phyloP scores from a whole-genome alignment of 306 rosid genomes.

The Lupinus albus region DNA sequence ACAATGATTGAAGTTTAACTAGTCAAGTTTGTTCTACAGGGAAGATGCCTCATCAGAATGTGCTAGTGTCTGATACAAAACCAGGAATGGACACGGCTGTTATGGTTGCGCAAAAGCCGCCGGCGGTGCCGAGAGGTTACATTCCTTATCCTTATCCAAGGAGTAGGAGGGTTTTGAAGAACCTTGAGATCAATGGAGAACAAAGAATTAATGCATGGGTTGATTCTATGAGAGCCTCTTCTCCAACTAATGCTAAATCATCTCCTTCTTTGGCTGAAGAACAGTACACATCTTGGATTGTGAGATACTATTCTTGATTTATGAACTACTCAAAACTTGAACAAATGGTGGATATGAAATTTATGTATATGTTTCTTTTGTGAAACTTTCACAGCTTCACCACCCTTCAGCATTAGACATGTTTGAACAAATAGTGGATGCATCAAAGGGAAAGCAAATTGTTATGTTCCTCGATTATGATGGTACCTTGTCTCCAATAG shows the following conservation, averaged over 20 bases:
- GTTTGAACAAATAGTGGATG: conserved; percentile 76
- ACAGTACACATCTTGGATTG: conserved; percentile 65
- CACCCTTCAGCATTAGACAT: conserved; percentile 89
- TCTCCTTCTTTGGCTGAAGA: conserved; percentile 56
- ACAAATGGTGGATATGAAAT: conserved; percentile 1
- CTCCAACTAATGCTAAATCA: conserved; percentile 72
- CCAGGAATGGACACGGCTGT: conserved; percentile 49
- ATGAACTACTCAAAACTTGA: neutral
- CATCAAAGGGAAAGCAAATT: conserved; percentile 76
- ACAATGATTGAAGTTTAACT: neutral
- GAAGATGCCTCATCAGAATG: conserved; percentile 80
- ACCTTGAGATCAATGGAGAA: conserved; percentile 75
- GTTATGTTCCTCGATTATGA: conserved; percentile 91
- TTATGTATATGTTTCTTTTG: neutral
- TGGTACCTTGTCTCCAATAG: conserved; percentile 92
- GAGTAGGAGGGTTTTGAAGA: conserved; percentile 60
- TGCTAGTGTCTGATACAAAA: conserved; percentile 50
- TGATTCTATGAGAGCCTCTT: conserved; percentile 92
- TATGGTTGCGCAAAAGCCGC: conserved; percentile 57
- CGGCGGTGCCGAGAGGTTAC: conserved; percentile 55
- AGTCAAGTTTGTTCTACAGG: conserved; percentile 37
- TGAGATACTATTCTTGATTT: conserved; percentile 38
- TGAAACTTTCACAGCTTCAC: conserved; percentile 49
- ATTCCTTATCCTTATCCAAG: conserved; percentile 54
- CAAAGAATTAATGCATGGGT: conserved; percentile 71